Conservation (phyloP, 345 rosid genomes). For the Anastatica hierochuntica region DNA sequence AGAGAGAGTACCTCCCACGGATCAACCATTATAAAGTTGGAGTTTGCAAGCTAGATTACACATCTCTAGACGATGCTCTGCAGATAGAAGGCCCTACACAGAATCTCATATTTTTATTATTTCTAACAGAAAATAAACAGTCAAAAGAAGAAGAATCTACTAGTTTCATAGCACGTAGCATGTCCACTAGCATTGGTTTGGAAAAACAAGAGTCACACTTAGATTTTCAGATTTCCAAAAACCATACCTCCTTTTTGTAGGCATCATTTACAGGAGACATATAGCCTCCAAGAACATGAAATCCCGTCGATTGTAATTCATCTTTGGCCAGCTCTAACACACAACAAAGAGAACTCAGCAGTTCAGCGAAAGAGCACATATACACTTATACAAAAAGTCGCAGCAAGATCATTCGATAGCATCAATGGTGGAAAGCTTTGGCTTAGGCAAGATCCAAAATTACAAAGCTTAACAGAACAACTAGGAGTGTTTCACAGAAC, state of each 20-base stretch:
- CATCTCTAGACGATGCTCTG: constrained; percentile 58
- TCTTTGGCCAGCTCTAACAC: constrained; percentile 78
- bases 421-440: not conserved
- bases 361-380: not conserved
- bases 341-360: constrained; percentile 15
- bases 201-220: not conserved
- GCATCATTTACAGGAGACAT: constrained; percentile 94
- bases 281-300: constrained; percentile 73
- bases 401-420: not conserved
- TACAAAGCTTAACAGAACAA: too few relatives aligned
- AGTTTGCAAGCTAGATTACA: constrained; percentile 67
- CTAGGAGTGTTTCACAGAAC: too few relatives aligned
- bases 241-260: constrained; percentile 59
- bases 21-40: constrained; percentile 84
- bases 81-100: constrained; percentile 61
- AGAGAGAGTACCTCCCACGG: constrained; percentile 71
- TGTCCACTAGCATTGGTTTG: not conserved
- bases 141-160: too few relatives aligned
- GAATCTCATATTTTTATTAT: not conserved
- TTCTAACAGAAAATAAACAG: not conserved
- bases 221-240: not conserved
- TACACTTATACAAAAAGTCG: not conserved
- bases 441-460: not conserved
- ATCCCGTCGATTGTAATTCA: constrained; percentile 51
- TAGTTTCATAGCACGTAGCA: constrained; percentile 1